Evolutionary conservation across 1,139 yeast genomes (phyloP), one percentile per base, ranked within the genome.

Genomic region (Chernovozyma sophiae-reginae): DNA sequence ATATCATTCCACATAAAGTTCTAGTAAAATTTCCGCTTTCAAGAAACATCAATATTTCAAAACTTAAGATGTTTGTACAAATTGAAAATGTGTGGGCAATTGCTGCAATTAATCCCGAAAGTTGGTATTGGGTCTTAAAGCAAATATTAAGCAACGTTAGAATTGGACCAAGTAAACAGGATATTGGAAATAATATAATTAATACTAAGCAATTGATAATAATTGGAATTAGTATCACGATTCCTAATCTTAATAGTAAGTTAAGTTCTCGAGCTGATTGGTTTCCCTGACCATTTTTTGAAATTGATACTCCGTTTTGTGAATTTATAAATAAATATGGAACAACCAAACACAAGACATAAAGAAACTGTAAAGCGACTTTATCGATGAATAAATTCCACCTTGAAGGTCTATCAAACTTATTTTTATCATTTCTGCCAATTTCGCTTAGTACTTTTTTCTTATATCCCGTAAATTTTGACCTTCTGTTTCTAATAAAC

Each of bases 251-350:
- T 8, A 79, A 32, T 1, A 80, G 37, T 0, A 84, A 72, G 47
- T 81, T 76, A 1, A 81, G 72, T 0, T 71, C 67, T n/a, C 47
- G 47, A 0, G 72, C 74, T 14, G 42, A 37, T 6, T 6, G 10
- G 10, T 20, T 10, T 7, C 8, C 10, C 6, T 20, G 10, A 20
- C 23, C 23, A 26, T 12, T 13, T 4, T 30, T 19, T 5, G 7
- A 6, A 19, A 57, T 50, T 22, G 48, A 48, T 1, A 79, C 81
- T 3, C 86, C 86, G 30, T 77, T 79, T 55, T 84, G 94, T 0
- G 90, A 67, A 51, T 83, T 84, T 35, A 81, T 74, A 49, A 80
- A 87, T 35, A 79, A 60, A 49, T 77, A 86, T 0, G 94, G 89
- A 25, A 76, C 52, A 24, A 78, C 62, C 37, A 72, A 65, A 35